phyloP scores from a whole-genome alignment of 805 yeast genomes.

The Kregervanrija pseudodelftensis region DNA sequence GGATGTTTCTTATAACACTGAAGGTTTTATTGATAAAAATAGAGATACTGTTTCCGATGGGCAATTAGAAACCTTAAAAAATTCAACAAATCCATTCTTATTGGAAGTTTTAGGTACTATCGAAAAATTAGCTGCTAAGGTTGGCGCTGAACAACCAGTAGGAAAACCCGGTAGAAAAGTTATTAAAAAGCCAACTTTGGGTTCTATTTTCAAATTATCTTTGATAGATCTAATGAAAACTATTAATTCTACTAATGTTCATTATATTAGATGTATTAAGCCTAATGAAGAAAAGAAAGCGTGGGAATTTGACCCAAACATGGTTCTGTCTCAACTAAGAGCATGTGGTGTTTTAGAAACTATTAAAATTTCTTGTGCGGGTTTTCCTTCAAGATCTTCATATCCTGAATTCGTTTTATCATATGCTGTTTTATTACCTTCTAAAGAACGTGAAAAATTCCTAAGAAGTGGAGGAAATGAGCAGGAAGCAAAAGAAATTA shows the following conservation, averaged over 20 bases:
- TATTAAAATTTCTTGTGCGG: conserved; percentile 93
- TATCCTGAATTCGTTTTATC: conserved; percentile 88
- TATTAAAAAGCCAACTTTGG: conserved; percentile 82
- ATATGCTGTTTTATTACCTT: conserved; percentile 74
- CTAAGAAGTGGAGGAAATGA: conserved; percentile 48
- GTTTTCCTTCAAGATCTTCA: conserved; percentile 95
- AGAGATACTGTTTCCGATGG: conserved; percentile 98
- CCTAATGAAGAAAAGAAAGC: conserved; percentile 93
- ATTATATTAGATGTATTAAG: conserved; percentile 93
- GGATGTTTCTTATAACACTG: conserved; percentile 86
- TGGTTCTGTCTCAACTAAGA: conserved; percentile 91
- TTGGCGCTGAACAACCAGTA: conserved; percentile 25
- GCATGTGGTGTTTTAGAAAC: conserved; percentile 99
- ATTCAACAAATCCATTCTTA: conserved; percentile 60
- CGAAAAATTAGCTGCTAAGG: conserved; percentile 42
- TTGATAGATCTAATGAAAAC: conserved; percentile 89
- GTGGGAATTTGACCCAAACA: conserved; percentile 91
- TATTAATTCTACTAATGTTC: conserved; percentile 90
- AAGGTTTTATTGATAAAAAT: conserved; percentile 93
- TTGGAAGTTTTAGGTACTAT: conserved; percentile 56
- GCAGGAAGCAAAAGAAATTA: conserved; percentile 53
- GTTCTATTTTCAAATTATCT: conserved; percentile 88
- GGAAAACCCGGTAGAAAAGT: conserved; percentile 24
- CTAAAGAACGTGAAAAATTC: conserved; percentile 60
- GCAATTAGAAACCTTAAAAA: conserved; percentile 75